Conservation (phyloP, 2,329 filamentous ascomycete species). For the Beauveria scarabaeidicola region DNA sequence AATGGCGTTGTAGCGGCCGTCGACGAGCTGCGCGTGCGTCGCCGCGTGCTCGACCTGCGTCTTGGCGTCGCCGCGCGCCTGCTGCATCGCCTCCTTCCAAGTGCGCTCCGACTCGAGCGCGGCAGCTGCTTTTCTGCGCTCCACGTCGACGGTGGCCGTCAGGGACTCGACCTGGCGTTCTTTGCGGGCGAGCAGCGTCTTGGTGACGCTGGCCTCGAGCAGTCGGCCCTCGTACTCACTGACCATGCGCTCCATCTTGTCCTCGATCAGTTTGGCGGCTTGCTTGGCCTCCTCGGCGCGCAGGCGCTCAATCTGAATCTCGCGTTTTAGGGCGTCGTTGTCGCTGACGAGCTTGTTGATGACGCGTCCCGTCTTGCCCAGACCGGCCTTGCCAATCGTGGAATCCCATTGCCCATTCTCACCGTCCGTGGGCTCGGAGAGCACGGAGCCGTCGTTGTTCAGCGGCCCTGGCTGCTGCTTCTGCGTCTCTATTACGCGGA, state of each 20-base stretch:
- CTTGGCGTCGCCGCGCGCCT: slow-evolving; percentile 49
- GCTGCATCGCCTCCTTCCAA: slow-evolving; percentile 58
- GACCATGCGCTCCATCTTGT: slow-evolving; percentile 60
- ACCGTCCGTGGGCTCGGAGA: slow-evolving; percentile 27
- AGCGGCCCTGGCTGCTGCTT: slow-evolving; percentile 13
- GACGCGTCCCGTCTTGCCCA: slow-evolving; percentile 67
- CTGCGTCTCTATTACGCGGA: slow-evolving; percentile 24
- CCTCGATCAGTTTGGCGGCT: slow-evolving; percentile 57
- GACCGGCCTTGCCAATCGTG: slow-evolving; percentile 58
- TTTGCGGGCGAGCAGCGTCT: slow-evolving; percentile 60
- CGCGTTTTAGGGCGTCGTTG: slow-evolving; percentile 68
- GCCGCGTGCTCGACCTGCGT: slow-evolving; percentile 58
- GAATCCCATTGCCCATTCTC: slow-evolving; percentile 48
- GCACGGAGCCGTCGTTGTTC: slow-evolving; percentile 18
- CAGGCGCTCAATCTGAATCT: slow-evolving; percentile 57
- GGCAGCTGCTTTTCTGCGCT: slow-evolving; percentile 51
- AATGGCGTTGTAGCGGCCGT: slow-evolving; percentile 61
- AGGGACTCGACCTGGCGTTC: slow-evolving; percentile 67
- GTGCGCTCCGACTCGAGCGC: slow-evolving; percentile 52
- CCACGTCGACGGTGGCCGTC: slow-evolving; percentile 53
- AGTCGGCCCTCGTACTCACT: slow-evolving; percentile 62
- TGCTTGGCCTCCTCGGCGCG: slow-evolving; percentile 64
- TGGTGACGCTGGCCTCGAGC: slow-evolving; percentile 63
- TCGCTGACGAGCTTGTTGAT: slow-evolving; percentile 77
- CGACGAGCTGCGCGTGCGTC: slow-evolving; percentile 55